phyloP scores from a whole-genome alignment of 225 moss, liverwort and hornwort genomes.

The Physcomitrellopsis africana region DNA sequence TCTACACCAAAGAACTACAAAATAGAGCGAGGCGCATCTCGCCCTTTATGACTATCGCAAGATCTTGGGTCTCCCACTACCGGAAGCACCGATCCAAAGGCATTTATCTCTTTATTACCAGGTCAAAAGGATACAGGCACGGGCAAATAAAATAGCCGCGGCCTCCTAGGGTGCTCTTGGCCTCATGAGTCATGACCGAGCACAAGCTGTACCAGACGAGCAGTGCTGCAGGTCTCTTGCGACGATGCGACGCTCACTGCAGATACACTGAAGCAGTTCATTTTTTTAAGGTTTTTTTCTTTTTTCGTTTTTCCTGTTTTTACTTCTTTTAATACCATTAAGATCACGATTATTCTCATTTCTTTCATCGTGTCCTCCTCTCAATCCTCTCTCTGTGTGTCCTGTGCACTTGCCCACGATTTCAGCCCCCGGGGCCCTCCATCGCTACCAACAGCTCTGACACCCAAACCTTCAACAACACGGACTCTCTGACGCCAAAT shows the following conservation, averaged over 20 bases:
- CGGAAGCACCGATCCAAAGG: neutral
- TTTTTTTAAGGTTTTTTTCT: slow-evolving; percentile 19
- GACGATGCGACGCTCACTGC: neutral
- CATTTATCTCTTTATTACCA: slow-evolving; percentile 14
- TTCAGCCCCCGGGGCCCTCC: slow-evolving; percentile 18
- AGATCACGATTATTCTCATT: neutral
- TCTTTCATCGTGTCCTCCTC: neutral
- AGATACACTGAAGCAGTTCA: too few relatives aligned
- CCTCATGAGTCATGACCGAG: slow-evolving; percentile 20
- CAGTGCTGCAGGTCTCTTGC: slow-evolving; percentile 32
- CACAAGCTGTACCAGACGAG: slow-evolving; percentile 13
- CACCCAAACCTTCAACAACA: slow-evolving; percentile 31
- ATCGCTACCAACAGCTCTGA: slow-evolving; percentile 28
- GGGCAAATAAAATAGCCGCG: slow-evolving; percentile 2
- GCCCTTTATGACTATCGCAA: slow-evolving; percentile 20
- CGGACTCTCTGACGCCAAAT: slow-evolving; percentile 16
- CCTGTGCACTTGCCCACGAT: slow-evolving; percentile 31
- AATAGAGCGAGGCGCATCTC: slow-evolving; percentile 21
- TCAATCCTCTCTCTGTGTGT: slow-evolving; percentile 7
- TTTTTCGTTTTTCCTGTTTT: neutral
- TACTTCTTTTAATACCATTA: too few relatives aligned
- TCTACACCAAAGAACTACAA: neutral
- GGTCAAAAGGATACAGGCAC: slow-evolving; percentile 33
- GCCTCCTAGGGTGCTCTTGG: slow-evolving; percentile 26
- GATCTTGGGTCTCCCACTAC: slow-evolving; percentile 4